phyloP scores from a whole-genome alignment of 2,329 filamentous ascomycete genomes.

The Pyrenochaeta sp. region DNA sequence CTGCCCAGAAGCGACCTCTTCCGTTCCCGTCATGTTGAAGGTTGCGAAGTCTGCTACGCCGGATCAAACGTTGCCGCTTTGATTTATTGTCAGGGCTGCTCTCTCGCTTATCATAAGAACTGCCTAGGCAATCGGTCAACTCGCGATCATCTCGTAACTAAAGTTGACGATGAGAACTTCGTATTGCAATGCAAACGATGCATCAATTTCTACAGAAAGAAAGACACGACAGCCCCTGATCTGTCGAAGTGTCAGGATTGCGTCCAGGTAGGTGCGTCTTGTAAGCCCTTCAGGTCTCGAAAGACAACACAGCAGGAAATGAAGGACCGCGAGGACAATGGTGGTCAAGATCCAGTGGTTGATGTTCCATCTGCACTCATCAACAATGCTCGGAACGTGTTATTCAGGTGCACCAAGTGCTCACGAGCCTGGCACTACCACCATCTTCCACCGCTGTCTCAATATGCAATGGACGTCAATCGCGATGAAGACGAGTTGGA shows the following conservation, averaged over 20 bases:
- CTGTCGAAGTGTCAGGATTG: constrained; percentile 78
- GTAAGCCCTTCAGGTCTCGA: constrained; percentile 75
- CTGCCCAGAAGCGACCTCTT: constrained; percentile 72
- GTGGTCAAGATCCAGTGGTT: constrained; percentile 78
- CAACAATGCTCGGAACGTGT: constrained; percentile 77
- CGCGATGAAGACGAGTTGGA: constrained; percentile 61
- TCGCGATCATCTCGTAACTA: constrained; percentile 90
- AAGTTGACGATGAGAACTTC: constrained; percentile 77
- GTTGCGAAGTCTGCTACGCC: constrained; percentile 77
- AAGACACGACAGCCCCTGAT: constrained; percentile 74
- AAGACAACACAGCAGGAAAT: constrained; percentile 84
- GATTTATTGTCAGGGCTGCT: constrained; percentile 92
- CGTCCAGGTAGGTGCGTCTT: constrained; percentile 70
- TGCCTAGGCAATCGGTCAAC: constrained; percentile 78
- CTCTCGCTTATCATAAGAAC: constrained; percentile 78
- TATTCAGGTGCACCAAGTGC: constrained; percentile 85
- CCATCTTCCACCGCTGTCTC: constrained; percentile 71
- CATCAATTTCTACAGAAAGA: constrained; percentile 72
- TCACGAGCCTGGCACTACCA: constrained; percentile 83
- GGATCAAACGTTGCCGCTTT: constrained; percentile 71
- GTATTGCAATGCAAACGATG: constrained; percentile 91
- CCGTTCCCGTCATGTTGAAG: constrained; percentile 70
- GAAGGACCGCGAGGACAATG: constrained; percentile 79
- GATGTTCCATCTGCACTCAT: constrained; percentile 69
- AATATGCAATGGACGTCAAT: constrained; percentile 54